Base-by-base conservation (phyloP, 1,284 basidiomycete genomes). In the Sanghuangporus sanghuang region DNA sequence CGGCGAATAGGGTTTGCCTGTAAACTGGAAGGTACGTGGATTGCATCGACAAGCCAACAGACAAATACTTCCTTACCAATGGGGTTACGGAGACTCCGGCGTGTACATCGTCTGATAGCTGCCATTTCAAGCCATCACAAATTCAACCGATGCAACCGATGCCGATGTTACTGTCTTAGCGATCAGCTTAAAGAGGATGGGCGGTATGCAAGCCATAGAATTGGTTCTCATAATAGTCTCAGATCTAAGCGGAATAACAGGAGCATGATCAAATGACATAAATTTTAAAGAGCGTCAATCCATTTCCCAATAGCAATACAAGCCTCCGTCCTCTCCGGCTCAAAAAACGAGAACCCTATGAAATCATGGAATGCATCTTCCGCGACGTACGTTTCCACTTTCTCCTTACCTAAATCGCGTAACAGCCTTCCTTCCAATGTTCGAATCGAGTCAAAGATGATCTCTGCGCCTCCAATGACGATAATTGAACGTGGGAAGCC, bases 351-450 rank as follows among this genome's bases (percentile, higher is more conserved):
- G 39, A 66, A 63, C 1, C 48, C 49, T 7, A 66, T 16, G 18
- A 57, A 70, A 54, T 71, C 70, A 62, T 71, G 71, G 8, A 68
- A 57, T 32, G 68, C 68, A 55, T 71, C 69, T 11, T 61, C 52
- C 14, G 57, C 65, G 59, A 68, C 69, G 23, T 79, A 71, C 2
- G n/a, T 21, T 35, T 85, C 77, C 49, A 75, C 73, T 14, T 53
- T 40, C 1, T 76, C 79, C 62, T 78, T 74, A 1, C 80, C 83
- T 64, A 84, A 69, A 67, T 87, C 85, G 64, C 55, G 54, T 21
- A 66, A 68, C 71, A 78, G 75, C 59, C 73, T 70, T 53, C 73
- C 72, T 60, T 68, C 63, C 61, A 78, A 62, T 0, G 73, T 69
- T 59, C 69, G 59, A 40, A 76, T 75, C 12, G 72, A 69, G 66